Evolutionary conservation across 2,329 filamentous ascomycete genomes (phyloP).

Genomic region (Ascochyta fabae): DNA sequence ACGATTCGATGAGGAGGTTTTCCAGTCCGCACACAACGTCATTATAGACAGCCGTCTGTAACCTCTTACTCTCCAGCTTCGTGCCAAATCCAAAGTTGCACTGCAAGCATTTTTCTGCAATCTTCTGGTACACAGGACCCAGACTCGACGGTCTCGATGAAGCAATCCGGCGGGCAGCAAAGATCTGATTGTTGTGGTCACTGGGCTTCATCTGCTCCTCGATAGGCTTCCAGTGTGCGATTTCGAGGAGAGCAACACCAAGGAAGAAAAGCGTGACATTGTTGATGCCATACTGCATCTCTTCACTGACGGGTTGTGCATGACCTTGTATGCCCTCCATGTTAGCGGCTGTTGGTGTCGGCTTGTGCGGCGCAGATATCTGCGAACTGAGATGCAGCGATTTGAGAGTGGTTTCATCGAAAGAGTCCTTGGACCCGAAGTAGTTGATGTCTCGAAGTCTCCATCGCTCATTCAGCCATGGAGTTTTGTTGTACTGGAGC

Average conservation of each 20-base stretch:
- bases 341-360: no score
- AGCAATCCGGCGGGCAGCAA: constrained; percentile 31
- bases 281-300: constrained; percentile 31
- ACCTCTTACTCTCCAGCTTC: constrained; percentile 23
- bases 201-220: constrained; percentile 21
- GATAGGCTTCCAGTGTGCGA: constrained; percentile 32
- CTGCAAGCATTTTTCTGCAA: constrained; percentile 26
- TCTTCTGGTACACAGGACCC: constrained; percentile 26
- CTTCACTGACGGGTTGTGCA: constrained; percentile 13
- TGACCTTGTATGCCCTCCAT: constrained; percentile 28
- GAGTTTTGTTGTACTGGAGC: constrained; percentile 30
- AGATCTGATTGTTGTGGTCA: constrained; percentile 25
- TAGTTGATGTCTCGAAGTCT: constrained; percentile 26
- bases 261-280: constrained; percentile 34
- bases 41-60: constrained; percentile 35
- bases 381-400: constrained; percentile 30
- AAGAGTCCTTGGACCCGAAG: constrained; percentile 9
- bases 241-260: constrained; percentile 35
- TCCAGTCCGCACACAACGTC: constrained; percentile 34
- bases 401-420: constrained; percentile 20
- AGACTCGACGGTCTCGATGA: constrained; percentile 14
- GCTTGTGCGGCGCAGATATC: constrained; percentile 8
- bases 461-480: constrained; percentile 31
- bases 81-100: constrained; percentile 32
- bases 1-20: no score